Base-by-base conservation (phyloP, 139 green algal genomes). In the Protoeuglena noctilucae region DNA sequence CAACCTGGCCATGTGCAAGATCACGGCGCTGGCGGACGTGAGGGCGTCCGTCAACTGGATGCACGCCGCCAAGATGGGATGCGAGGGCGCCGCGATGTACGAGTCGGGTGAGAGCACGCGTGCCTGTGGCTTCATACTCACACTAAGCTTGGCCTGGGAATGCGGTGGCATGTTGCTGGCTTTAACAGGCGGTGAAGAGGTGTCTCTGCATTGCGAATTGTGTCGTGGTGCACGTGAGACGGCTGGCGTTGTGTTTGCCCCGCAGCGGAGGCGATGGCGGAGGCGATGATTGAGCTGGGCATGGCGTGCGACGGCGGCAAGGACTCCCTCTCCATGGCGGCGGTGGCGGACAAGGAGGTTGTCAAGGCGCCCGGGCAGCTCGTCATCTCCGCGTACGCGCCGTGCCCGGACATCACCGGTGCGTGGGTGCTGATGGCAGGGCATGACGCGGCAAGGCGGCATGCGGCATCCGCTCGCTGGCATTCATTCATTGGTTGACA, bases 1-100 rank as follows among this genome's bases (percentile, higher is more conserved):
- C 50, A 98, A 98, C 79, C 74, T 98, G 28, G 58, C 48, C 54
- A 34, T 45, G 40, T 6, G 75, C 14, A 65, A 71, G 21, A 74
- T 81, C 21, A 94, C 84, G 2, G 50, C 57, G 28, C 63, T 96
- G 54, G 49, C 62, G 0, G 83, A 98, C 63, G 70, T 98, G 49
- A 94, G 94, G 66, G 82, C 87, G 12, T 86, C 70, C 19, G 88
- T 94, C 50, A 99, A 99, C 80, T 99, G 92, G 92, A 99, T 99
- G 92, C 88, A 93, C 64, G 92, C 92, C 4, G 92, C 91, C 57
- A 99, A 99, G 77, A 93, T 99, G 81, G 61, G 50, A 45, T 54
- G 40, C 22, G 91, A 99, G 71, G 91, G 91, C 4, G 87, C 78
- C 3, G 81, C 75, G 57, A 96, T 99, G 91, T 95, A 91, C 53